A percentile compares a stretch with the other conserved stretches of the same genome.
These are phyloP conservation scores for Tuber borchii DNA, from an alignment of 495 filamentous ascomycete genomes.

Conservation along the genomic window DNA sequence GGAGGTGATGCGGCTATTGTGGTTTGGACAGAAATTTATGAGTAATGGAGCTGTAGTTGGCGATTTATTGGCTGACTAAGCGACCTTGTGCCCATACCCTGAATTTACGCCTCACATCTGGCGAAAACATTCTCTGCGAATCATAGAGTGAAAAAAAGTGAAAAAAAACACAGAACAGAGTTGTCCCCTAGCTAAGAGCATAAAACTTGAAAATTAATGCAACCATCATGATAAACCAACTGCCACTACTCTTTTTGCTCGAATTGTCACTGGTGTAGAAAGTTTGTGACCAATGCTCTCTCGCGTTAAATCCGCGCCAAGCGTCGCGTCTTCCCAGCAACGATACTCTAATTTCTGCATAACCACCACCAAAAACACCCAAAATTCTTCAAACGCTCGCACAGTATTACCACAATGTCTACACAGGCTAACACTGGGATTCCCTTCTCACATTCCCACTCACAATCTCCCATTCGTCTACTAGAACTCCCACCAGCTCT, in stretches of 20 bases:
- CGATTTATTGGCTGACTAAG: background rate
- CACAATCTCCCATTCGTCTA: constrained; percentile 55
- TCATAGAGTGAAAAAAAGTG: background rate
- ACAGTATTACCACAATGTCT: constrained; percentile 46
- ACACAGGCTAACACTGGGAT: constrained; percentile 53
- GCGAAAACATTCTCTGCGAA: background rate
- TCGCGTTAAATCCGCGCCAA: background rate
- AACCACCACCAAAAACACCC: background rate
- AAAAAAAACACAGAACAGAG: background rate
- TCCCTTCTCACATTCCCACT: constrained; percentile 52
- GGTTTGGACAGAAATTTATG: background rate
- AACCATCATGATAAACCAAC: too few species aligned
- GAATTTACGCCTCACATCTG: background rate
- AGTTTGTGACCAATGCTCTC: background rate
- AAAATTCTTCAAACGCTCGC: background rate
- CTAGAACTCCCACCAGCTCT: constrained; percentile 60
- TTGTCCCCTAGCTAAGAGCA: background rate
- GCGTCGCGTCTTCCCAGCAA: background rate
- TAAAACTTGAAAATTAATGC: background rate
- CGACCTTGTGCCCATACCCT: background rate
- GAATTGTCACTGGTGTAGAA: background rate
- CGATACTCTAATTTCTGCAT: background rate
- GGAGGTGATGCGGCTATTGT: constrained; percentile 9
- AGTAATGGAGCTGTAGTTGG: background rate
- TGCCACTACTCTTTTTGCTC: background rate